Percentiles rank a stretch among this genome's conserved stretches.
phyloP scores from a whole-genome alignment of 176 grass and related monocot genomes.

The Rhynchospora tenuis region DNA sequence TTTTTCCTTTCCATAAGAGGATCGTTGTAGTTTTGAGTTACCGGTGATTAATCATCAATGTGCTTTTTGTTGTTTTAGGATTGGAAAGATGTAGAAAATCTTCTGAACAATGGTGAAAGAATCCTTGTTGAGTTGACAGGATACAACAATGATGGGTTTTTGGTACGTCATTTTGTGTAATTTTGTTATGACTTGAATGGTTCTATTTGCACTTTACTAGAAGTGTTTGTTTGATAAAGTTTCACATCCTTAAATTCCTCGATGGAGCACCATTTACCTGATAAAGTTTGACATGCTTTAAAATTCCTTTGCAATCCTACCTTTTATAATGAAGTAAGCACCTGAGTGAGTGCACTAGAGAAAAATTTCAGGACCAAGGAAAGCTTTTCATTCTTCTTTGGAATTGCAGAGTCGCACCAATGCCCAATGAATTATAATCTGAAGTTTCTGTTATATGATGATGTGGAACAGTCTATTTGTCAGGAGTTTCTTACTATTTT shows the following conservation, averaged over 20 bases:
- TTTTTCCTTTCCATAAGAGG: neutral
- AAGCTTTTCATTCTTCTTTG: neutral
- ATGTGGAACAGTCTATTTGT: neutral
- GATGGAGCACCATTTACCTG: no score
- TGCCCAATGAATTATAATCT: neutral
- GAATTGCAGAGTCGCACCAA: neutral
- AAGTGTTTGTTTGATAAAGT: no score
- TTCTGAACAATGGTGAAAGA: conserved; percentile 63
- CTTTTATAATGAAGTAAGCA: neutral
- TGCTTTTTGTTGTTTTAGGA: conserved; percentile 21
- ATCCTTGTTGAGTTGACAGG: conserved; percentile 82
- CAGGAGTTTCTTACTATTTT: conserved; percentile 21
- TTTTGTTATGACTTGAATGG: neutral
- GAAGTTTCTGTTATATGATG: neutral
- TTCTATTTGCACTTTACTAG: neutral
- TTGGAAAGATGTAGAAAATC: conserved; percentile 56
- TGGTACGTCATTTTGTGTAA: conserved; percentile 46
- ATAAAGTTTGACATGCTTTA: no score
- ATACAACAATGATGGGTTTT: conserved; percentile 81
- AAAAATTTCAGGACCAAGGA: neutral
- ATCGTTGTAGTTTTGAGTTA: neutral
- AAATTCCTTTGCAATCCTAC: neutral
- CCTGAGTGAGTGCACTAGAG: neutral
- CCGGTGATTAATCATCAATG: neutral
- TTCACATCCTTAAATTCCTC: no score